Percentiles rank a stretch among this genome's conserved stretches.
These are phyloP conservation scores for Cornus controversa DNA, from an alignment of 148 eudicot species.

Conservation along the genomic window DNA sequence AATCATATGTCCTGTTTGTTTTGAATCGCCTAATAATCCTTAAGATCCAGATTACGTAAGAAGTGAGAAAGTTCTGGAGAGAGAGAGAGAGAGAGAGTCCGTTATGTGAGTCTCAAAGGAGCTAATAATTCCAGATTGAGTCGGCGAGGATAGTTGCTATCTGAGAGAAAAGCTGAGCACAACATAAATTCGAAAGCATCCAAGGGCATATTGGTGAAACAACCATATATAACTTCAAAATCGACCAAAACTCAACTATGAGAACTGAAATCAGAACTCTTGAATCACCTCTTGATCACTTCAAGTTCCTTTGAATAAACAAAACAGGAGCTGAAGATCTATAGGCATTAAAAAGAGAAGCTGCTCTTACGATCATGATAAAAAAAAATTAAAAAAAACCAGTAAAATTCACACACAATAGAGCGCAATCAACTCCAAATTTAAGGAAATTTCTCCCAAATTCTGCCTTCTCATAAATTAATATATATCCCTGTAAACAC, in stretches of 20 bases:
- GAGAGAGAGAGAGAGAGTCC: no score
- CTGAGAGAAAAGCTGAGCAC: no score
- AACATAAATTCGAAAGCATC: not conserved
- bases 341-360: not conserved
- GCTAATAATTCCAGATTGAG: no score
- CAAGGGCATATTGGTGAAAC: not conserved
- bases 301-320: not conserved
- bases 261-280: not conserved
- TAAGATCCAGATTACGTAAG: not conserved
- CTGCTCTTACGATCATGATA: not conserved
- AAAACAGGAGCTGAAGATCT: not conserved
- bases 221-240: not conserved
- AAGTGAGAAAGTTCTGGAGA: no score
- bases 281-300: not conserved
- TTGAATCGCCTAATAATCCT: not conserved
- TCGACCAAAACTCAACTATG: not conserved
- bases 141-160: no score
- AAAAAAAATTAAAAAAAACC: not conserved
- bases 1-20: not conserved
- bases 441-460: not conserved
- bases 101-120: no score
- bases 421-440: conserved; percentile 1
- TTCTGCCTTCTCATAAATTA: not conserved
- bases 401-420: no score
- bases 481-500: not conserved